Evolutionary conservation across 2,329 filamentous ascomycete species (phyloP).

Genomic region (Diaporthe citrichinensis): DNA sequence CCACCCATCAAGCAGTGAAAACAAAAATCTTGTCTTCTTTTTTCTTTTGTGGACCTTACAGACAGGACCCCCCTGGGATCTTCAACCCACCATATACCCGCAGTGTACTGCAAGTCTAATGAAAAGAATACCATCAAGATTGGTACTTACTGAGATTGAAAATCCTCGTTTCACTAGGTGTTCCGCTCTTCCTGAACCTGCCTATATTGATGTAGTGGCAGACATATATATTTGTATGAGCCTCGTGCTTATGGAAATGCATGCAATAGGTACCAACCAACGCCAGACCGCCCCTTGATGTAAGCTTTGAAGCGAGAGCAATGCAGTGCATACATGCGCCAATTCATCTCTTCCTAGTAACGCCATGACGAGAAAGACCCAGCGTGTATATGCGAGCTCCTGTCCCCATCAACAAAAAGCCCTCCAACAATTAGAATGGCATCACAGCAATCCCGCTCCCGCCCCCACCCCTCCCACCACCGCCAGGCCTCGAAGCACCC

Average conservation of each 20-base stretch:
- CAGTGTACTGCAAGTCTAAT: constrained; percentile 36
- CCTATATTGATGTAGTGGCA: constrained; percentile 8
- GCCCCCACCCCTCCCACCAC: not conserved
- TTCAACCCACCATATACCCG: constrained; percentile 32
- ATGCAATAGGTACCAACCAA: not conserved
- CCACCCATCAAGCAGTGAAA: not conserved
- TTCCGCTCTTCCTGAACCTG: not conserved
- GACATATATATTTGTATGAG: not conserved
- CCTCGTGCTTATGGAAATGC: not conserved
- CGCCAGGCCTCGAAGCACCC: constrained; percentile 23
- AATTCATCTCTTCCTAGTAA: not conserved
- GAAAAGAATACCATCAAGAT: constrained; percentile 21
- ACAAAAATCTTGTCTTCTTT: not conserved
- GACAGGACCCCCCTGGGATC: constrained; percentile 22
- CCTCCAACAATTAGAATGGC: constrained; percentile 28
- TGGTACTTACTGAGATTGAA: constrained; percentile 3
- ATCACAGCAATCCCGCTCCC: constrained; percentile 36
- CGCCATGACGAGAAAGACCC: not conserved
- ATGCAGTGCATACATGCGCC: constrained; percentile 1
- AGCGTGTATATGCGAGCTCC: not conserved
- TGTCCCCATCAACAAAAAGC: not conserved
- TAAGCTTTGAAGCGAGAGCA: constrained; percentile 14
- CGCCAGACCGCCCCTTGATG: not conserved
- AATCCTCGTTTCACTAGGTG: not conserved
- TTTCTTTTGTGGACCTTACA: constrained; percentile 15